A percentile compares a stretch with the other conserved stretches of the same genome.
phyloP scores from a whole-genome alignment of 164 flowering plant genomes.

The Vitis vinifera region ASM3070453v1 NC_081809.1:1356501-1357000 shows the following conservation, averaged over 20 bases:
- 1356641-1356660: conserved; percentile 13
- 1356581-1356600: conserved; percentile 29
- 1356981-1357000: too few species aligned
- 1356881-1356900: too few species aligned
- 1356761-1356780: conserved; percentile 20
- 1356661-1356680: conserved; percentile 32
- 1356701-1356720: conserved; percentile 43
- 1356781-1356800: conserved; percentile 14
- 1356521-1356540: too few species aligned
- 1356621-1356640: conserved; percentile 20
- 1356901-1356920: too few species aligned
- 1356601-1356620: conserved; percentile 12
- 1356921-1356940: too few species aligned
- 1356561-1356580: conserved; percentile 15
- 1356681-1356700: conserved; percentile 25
- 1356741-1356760: conserved; percentile 6
- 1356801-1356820: conserved; percentile 2
- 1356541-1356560: not conserved
- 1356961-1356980: too few species aligned
- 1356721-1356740: conserved; percentile 23
- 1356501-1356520: too few species aligned
- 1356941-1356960: too few species aligned
- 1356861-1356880: too few species aligned
- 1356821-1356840: too few species aligned
- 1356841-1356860: too few species aligned